phyloP scores from a whole-genome alignment of 163 green algal species.

The Chlamydomonas reinhardtii region DNA sequence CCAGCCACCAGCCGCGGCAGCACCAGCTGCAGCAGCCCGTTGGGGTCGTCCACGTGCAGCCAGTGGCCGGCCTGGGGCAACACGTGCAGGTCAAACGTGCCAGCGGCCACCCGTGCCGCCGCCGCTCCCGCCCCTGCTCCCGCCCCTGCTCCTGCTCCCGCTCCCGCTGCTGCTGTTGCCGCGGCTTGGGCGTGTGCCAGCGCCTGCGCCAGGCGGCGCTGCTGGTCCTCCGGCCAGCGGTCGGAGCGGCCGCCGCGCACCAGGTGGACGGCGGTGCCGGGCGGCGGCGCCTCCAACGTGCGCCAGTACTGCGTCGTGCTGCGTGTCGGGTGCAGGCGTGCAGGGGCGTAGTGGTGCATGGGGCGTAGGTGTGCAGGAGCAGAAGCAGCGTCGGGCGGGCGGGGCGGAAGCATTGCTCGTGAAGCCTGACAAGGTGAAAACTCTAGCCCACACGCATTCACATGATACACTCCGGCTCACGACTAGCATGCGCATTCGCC shows the following conservation, averaged over 20 bases:
- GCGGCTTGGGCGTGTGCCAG: background rate
- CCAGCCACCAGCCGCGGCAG: constrained; percentile 49
- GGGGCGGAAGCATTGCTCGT: no score
- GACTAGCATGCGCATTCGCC: no score
- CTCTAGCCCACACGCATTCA: no score
- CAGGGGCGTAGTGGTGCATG: no score
- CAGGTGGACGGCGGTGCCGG: constrained; percentile 66
- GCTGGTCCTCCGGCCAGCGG: constrained; percentile 52
- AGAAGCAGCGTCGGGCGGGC: no score
- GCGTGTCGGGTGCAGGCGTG: background rate
- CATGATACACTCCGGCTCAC: no score
- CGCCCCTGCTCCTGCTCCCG: background rate
- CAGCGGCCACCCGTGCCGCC: background rate
- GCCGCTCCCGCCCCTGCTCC: background rate
- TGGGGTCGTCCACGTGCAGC: constrained; percentile 88
- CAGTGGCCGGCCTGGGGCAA: constrained; percentile 85
- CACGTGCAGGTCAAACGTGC: constrained; percentile 60
- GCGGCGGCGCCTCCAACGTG: constrained; percentile 64
- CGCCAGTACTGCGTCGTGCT: constrained; percentile 66
- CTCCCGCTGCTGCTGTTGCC: background rate
- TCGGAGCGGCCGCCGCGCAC: constrained; percentile 71
- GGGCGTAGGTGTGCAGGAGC: no score
- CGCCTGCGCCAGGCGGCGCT: constrained; percentile 31
- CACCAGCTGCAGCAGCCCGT: constrained; percentile 77
- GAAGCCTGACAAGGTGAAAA: no score